Evolutionary conservation across 805 yeast species (phyloP), one percentile per base, ranked within the genome.

Genomic region (Suhomyces xylopsoci): DNA sequence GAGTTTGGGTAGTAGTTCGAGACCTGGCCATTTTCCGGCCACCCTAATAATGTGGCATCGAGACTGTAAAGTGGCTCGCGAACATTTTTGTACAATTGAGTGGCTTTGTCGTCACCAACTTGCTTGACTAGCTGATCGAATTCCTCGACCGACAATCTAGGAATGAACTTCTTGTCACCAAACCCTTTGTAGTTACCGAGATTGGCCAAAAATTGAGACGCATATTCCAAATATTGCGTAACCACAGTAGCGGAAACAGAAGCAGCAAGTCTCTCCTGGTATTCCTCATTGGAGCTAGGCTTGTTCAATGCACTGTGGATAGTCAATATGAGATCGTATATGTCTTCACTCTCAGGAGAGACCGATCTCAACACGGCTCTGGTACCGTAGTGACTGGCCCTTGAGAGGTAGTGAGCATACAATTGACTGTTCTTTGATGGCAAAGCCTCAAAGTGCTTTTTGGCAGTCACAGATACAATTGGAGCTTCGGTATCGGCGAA

Each of bases 131-230:
- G 54, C 22, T 69, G 58, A 52, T 72, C 79, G 58, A 90, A 84
- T 6, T 77, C 76, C 0, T 68, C 79, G 30, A 59, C 62, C 0
- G 77, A 52, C 40, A 89, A 62, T 48, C 82, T 72, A 41, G 97
- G 97, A 56, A 90, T 78, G 63, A 90, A 90, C 69, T 90, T 90
- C 60, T 82, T 82, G 70, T 90, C 97, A 58, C 97, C 97, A 67
- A 90, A 90, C 1, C 94, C 86, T 70, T 87, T 90, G 71, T 81
- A 88, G 63, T 88, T 88, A 58, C 94, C 94, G 66, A 85, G 74
- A 68, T 88, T 88, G 38, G 85, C 75, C 55, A 88, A 73, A 62
- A 88, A 84, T 72, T 88, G 93, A 41, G 90, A 86, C 28, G 85
- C 87, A 66, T 82, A 90, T 63, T 86, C 89, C 66, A 89, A 71